Evolutionary conservation across 768 basidiomycete genomes (phyloP), one percentile per base, ranked within the genome.

Genomic region (Steccherinum ochraceum): DNA sequence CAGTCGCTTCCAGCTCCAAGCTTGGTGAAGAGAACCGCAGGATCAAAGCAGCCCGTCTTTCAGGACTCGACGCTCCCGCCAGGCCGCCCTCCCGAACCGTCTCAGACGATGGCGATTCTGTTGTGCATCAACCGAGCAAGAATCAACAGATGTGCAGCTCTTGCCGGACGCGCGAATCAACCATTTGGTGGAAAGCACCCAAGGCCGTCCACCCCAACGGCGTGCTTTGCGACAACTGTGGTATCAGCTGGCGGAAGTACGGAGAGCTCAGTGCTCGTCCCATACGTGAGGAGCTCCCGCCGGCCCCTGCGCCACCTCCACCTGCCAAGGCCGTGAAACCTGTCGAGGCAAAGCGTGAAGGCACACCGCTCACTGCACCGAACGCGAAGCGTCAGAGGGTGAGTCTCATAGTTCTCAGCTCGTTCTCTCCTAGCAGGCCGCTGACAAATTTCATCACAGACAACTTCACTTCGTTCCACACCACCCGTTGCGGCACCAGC

Each of bases 241-340:
- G 93, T 12, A 78, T 81, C 42, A 87, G 86, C 56, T 96, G 91
- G 86, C 76, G 93, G 58, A 96, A 94, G 68, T 96, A 96, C 64
- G 93, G 90, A 0, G 92, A 94, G 58, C 72, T 93, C 45, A 89
- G 84, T 58, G 83, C 87, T 21, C 75, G 87, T 40, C 83, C 84
- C 7, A 52, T 82, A 18, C 78, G 87, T 24, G 88, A 91, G 51
- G 87, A 89, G 43, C 7, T 35, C 30, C 30, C 30, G 16, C 30
- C 7, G 16, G n/a, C n/a, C n/a, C n/a, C n/a, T n/a, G 62, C 71
- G 24, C n/a, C n/a, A n/a, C n/a, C n/a, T n/a, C n/a, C n/a, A n/a
- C 68, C 68, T 56, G 61, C 61, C 4, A 76, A 72, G 61, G 59
- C 63, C 45, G 50, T 62, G 18, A 57, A 57, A 30, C 48, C 60